These are phyloP conservation scores for Porphyrellus cyaneotinctus DNA, from an alignment of 768 basidiomycete genomes.

Conservation along the genomic window DNA sequence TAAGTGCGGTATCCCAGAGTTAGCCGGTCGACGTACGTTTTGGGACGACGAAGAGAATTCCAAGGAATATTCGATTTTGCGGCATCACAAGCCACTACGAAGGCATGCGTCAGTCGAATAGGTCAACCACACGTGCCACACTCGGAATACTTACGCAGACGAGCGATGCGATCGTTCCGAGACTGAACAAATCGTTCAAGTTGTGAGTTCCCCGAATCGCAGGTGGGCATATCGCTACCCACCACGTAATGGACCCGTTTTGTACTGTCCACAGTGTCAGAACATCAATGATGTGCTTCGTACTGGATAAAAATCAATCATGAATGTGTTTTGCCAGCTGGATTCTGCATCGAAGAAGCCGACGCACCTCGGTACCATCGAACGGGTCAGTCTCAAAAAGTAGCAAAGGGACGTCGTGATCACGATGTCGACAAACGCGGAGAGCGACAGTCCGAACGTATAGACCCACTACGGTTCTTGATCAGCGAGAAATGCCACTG, in stretches of 20 bases:
- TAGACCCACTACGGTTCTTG: constrained; percentile 39
- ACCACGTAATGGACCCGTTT: constrained; percentile 25
- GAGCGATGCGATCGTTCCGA: constrained; percentile 14
- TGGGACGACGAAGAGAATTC: constrained; percentile 22
- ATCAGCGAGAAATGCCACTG: background rate
- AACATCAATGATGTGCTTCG: constrained; percentile 16
- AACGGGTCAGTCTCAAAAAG: constrained; percentile 38
- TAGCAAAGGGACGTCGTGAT: constrained; percentile 43
- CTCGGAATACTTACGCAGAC: constrained; percentile 13
- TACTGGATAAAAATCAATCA: constrained; percentile 5
- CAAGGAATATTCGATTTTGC: constrained; percentile 23
- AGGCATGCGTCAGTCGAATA: background rate
- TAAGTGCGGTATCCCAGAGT: background rate
- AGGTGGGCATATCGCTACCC: background rate
- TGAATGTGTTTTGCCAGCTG: background rate
- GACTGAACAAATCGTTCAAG: constrained; percentile 7
- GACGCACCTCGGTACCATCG: constrained; percentile 33
- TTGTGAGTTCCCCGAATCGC: background rate
- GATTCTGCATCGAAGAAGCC: background rate
- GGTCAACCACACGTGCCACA: background rate
- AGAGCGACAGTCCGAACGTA: constrained; percentile 44
- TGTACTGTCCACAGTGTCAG: constrained; percentile 21
- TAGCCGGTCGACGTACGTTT: constrained; percentile 13
- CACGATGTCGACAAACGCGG: constrained; percentile 42
- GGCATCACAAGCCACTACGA: constrained; percentile 20